Percentiles rank a stretch among this genome's conserved stretches.
These are phyloP conservation scores for Coemansia sp. DNA, from an alignment of 192 early-diverging fungal species.

Conservation along the genomic window DNA sequence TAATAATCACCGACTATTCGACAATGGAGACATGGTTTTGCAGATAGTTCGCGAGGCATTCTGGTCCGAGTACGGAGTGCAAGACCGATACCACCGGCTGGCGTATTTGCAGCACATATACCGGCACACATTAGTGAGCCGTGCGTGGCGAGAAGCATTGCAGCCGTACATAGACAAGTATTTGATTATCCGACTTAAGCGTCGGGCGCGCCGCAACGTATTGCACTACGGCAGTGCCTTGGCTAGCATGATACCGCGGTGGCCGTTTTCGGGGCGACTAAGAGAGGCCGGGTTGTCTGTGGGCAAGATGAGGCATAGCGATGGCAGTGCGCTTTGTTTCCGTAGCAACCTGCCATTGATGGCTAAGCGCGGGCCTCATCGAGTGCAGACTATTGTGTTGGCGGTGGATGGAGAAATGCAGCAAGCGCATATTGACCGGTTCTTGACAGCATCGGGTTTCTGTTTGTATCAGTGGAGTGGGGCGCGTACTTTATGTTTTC, in stretches of 20 bases:
- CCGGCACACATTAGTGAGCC: constrained; percentile 21
- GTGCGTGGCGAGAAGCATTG: constrained; percentile 25
- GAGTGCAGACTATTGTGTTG: constrained; percentile 32
- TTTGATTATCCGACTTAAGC: constrained; percentile 24
- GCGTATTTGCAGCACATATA: constrained; percentile 27
- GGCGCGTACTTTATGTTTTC: constrained; percentile 24
- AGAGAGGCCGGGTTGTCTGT: not conserved
- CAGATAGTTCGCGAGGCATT: constrained; percentile 30
- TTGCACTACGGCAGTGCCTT: constrained; percentile 16
- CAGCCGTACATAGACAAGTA: constrained; percentile 25
- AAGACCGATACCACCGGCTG: constrained; percentile 25
- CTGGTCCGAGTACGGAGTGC: constrained; percentile 23
- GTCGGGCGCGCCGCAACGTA: constrained; percentile 9
- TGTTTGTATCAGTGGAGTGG: constrained; percentile 19
- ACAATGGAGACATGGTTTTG: constrained; percentile 25
- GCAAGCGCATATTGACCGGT: constrained; percentile 16
- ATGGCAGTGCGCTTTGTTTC: constrained; percentile 19
- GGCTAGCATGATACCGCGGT: constrained; percentile 5
- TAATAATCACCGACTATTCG: constrained; percentile 3
- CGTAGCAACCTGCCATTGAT: constrained; percentile 31
- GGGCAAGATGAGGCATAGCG: constrained; percentile 17
- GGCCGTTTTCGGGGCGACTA: not conserved
- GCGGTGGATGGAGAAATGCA: constrained; percentile 21
- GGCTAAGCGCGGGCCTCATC: constrained; percentile 12
- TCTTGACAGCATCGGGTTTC: constrained; percentile 15